These are phyloP conservation scores for Fusarium hostae DNA, from an alignment of 2,329 filamentous ascomycete genomes.

Conservation along the genomic window DNA sequence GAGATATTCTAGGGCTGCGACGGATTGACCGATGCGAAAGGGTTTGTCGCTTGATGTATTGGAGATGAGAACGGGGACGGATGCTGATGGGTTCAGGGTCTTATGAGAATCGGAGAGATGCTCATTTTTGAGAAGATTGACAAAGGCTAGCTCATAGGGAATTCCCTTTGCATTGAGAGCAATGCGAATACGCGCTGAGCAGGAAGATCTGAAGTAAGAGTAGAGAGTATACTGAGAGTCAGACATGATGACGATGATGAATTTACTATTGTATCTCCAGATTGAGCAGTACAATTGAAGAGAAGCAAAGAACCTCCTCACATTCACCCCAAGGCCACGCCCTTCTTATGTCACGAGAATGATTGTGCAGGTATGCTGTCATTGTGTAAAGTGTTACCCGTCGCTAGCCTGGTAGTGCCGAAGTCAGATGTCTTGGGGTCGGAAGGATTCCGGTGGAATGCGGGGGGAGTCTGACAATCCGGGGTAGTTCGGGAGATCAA, in stretches of 20 bases:
- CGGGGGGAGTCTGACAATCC: conserved; percentile 1
- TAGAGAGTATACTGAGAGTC: conserved; percentile 57
- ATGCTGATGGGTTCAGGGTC: conserved; percentile 62
- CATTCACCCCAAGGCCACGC: neutral
- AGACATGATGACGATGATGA: conserved; percentile 36
- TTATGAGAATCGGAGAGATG: conserved; percentile 59
- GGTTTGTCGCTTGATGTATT: conserved; percentile 40
- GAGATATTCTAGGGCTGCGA: conserved; percentile 71
- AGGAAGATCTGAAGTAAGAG: conserved; percentile 72
- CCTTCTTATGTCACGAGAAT: conserved; percentile 35
- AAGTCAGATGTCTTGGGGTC: conserved; percentile 1
- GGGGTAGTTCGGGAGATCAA: neutral
- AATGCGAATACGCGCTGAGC: conserved; percentile 70
- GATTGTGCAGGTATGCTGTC: neutral
- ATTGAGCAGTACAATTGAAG: no score
- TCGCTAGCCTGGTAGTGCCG: conserved; percentile 34
- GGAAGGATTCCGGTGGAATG: conserved; percentile 24
- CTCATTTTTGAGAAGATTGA: conserved; percentile 66
- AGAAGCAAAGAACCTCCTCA: accelerated
- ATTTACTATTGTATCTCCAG: no score
- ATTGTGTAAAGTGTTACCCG: neutral
- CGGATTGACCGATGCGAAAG: conserved; percentile 64
- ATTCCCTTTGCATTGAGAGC: conserved; percentile 67
- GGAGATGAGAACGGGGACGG: conserved; percentile 65
- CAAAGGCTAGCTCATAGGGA: conserved; percentile 56